Conservation (phyloP, 2,329 filamentous ascomycete genomes). For the Alternaria arbusti region DNA sequence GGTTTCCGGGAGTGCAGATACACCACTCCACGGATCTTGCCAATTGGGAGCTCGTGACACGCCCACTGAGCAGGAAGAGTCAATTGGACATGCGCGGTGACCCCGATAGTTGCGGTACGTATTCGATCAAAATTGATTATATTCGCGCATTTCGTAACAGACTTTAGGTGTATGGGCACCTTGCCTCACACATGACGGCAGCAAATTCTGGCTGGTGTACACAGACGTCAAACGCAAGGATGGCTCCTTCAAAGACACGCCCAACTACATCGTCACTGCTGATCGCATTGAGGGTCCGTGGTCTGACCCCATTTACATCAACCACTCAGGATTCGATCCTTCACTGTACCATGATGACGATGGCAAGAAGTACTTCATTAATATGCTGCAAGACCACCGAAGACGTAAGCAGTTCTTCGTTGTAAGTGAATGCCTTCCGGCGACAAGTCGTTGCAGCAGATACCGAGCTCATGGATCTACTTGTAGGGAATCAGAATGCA, state of each 20-base stretch:
- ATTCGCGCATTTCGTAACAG: background rate
- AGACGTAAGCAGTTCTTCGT: slow-evolving; percentile 53
- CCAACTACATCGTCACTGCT: slow-evolving; percentile 66
- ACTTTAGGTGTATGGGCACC: slow-evolving; percentile 63
- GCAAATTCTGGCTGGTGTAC: slow-evolving; percentile 68
- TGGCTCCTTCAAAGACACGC: slow-evolving; percentile 68
- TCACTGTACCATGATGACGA: slow-evolving; percentile 46
- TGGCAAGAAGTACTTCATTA: slow-evolving; percentile 48
- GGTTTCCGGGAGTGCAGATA: slow-evolving; percentile 61
- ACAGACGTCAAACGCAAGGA: slow-evolving; percentile 72
- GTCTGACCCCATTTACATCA: slow-evolving; percentile 66
- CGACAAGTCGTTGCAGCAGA: background rate
- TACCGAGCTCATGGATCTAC: background rate
- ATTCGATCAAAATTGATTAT: background rate
- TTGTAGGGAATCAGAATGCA: slow-evolving; percentile 60
- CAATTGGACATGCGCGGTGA: slow-evolving; percentile 61
- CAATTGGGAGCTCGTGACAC: slow-evolving; percentile 60
- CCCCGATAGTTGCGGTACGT: slow-evolving; percentile 57
- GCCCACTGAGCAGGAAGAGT: slow-evolving; percentile 58
- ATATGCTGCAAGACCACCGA: slow-evolving; percentile 47
- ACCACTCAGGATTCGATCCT: slow-evolving; percentile 69
- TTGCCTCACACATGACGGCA: slow-evolving; percentile 66
- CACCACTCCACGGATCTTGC: slow-evolving; percentile 63
- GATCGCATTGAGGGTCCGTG: slow-evolving; percentile 63
- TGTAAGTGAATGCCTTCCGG: slow-evolving; percentile 26